Conservation (phyloP, 805 yeast genomes). For the Cyberlindnera mississippiensis region DNA sequence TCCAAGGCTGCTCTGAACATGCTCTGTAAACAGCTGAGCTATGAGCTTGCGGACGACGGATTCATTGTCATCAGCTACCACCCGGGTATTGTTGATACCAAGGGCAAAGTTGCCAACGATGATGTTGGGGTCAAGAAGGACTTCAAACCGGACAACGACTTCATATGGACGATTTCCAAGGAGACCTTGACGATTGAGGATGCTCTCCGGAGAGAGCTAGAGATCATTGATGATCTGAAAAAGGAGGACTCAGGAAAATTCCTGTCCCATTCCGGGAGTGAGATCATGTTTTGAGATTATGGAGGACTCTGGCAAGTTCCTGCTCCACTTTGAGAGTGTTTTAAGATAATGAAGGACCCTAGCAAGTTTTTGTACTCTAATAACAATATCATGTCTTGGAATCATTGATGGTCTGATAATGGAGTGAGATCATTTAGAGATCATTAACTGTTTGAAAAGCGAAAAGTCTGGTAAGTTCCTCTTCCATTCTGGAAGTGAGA, state of each 20-base stretch:
- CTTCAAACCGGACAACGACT: slow-evolving; percentile 15
- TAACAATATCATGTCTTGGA: too few relatives aligned
- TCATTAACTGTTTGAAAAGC: slow-evolving; percentile 12
- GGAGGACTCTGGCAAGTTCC: too few relatives aligned
- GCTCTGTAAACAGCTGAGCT: slow-evolving; percentile 25
- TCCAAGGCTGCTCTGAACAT: slow-evolving; percentile 37
- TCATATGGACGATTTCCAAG: slow-evolving; percentile 8
- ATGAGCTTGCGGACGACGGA: slow-evolving; percentile 26
- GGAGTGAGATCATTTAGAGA: too few relatives aligned
- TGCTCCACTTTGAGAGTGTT: too few relatives aligned
- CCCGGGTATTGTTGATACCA: slow-evolving; percentile 28
- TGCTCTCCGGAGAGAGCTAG: slow-evolving; percentile 18
- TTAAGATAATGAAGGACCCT: too few relatives aligned
- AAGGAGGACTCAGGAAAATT: slow-evolving; percentile 20
- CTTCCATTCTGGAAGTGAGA: slow-evolving; percentile 16
- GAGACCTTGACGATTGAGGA: slow-evolving; percentile 14
- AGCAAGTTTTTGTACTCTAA: too few relatives aligned
- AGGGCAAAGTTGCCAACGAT: slow-evolving; percentile 11
- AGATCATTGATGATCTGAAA: slow-evolving; percentile 13
- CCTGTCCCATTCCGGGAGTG: slow-evolving; percentile 17
- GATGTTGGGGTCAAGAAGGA: slow-evolving; percentile 16
- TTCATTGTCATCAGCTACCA: slow-evolving; percentile 28
- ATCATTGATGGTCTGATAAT: too few relatives aligned
- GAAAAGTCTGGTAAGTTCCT: slow-evolving; percentile 22
- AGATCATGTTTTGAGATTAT: slow-evolving; percentile 17